A percentile compares a stretch with the other conserved stretches of the same genome.
These are phyloP conservation scores for Thelonectria discophora DNA, from an alignment of 2,329 filamentous ascomycete genomes.

Conservation along the genomic window DNA sequence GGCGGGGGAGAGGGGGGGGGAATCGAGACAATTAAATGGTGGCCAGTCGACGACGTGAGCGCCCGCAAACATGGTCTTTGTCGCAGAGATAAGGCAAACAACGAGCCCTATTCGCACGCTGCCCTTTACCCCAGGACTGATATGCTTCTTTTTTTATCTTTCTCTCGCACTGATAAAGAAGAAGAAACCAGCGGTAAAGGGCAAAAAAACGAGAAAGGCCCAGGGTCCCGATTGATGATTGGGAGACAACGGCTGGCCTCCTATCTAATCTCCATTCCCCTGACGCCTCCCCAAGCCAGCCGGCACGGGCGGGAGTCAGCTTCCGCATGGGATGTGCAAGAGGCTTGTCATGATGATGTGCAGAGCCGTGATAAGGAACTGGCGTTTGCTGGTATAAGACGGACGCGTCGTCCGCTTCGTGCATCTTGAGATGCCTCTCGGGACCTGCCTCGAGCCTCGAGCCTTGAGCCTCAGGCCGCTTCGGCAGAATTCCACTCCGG, in stretches of 20 bases:
- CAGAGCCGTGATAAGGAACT: conserved; percentile 17
- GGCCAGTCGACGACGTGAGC: conserved; percentile 27
- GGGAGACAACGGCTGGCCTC: conserved; percentile 26
- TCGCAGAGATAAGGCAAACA: conserved; percentile 35
- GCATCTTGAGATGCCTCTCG: neutral
- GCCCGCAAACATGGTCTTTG: conserved; percentile 22
- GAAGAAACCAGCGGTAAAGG: conserved; percentile 21
- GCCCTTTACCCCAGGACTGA: conserved; percentile 24
- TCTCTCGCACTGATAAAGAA: conserved; percentile 31
- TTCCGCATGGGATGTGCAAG: conserved; percentile 32
- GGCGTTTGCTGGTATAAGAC: conserved; percentile 13
- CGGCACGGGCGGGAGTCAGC: conserved; percentile 28
- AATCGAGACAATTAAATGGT: conserved; percentile 35
- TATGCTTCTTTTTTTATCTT: conserved; percentile 35
- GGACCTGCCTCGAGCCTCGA: neutral
- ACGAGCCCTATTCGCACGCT: conserved; percentile 1
- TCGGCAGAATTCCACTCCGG: neutral
- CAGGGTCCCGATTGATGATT: conserved; percentile 34
- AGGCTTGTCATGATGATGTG: conserved; percentile 26
- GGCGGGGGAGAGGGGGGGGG: conserved; percentile 19
- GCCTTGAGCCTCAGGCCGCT: neutral
- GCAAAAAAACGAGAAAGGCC: conserved; percentile 4
- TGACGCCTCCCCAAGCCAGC: conserved; percentile 16
- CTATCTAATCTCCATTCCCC: conserved; percentile 41
- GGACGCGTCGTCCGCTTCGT: neutral